Conservation (phyloP, 129 eudicot species). For the Helianthus annuus region DNA sequence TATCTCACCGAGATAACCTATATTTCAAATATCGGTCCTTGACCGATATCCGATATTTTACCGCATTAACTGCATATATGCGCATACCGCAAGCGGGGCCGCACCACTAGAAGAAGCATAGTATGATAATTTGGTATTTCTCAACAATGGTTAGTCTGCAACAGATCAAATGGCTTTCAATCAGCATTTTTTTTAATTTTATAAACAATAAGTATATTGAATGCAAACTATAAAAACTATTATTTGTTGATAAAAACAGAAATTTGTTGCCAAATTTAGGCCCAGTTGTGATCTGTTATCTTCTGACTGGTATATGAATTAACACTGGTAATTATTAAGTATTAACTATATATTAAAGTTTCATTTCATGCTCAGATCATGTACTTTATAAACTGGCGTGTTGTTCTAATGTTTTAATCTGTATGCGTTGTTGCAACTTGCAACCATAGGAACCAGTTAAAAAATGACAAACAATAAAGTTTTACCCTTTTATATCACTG, state of each 20-base stretch:
- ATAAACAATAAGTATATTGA: background rate
- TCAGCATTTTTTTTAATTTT: background rate
- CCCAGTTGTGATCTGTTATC: background rate
- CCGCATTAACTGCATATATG: too few species aligned
- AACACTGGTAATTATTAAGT: too few species aligned
- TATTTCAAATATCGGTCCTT: too few species aligned
- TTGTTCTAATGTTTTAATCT: background rate
- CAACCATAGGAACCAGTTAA: background rate
- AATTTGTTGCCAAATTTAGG: background rate
- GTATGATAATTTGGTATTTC: too few species aligned
- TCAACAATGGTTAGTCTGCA: background rate
- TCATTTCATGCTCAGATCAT: background rate
- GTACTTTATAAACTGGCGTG: background rate
- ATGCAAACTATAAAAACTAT: background rate
- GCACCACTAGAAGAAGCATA: too few species aligned
- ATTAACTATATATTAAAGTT: too few species aligned
- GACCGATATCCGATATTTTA: too few species aligned
- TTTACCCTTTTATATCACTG: background rate
- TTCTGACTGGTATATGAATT: too few species aligned
- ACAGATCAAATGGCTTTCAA: background rate
- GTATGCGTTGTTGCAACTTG: background rate
- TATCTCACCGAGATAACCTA: too few species aligned
- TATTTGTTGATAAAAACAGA: background rate
- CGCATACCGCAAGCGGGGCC: too few species aligned
- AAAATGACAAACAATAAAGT: background rate